Conservation (phyloP, 192 early-diverging fungal species). For the Umbelopsis vinacea region DNA sequence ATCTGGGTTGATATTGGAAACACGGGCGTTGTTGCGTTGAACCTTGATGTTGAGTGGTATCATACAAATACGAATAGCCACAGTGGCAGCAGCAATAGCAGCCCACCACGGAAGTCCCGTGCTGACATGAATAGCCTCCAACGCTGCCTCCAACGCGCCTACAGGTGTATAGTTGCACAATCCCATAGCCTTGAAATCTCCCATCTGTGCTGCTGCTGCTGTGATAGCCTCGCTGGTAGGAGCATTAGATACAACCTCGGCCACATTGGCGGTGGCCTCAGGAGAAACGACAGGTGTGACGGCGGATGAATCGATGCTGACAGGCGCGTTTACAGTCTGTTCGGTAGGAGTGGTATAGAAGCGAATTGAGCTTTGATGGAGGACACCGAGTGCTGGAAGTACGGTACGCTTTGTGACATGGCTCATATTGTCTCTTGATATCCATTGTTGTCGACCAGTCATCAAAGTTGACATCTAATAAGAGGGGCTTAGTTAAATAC, state of each 20-base stretch:
- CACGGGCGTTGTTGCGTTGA: slow-evolving; percentile 69
- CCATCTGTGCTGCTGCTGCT: slow-evolving; percentile 70
- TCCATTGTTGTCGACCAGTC: not conserved
- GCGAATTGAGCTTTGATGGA: slow-evolving; percentile 6
- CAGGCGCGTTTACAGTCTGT: not conserved
- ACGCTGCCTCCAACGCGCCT: slow-evolving; percentile 66
- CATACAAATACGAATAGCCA: slow-evolving; percentile 69
- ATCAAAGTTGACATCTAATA: slow-evolving; percentile 11
- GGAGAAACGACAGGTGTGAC: not conserved
- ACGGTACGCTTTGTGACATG: not conserved
- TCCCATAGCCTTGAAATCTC: slow-evolving; percentile 85
- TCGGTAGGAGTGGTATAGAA: slow-evolving; percentile 21
- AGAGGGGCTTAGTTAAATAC: not conserved
- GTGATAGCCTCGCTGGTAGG: slow-evolving; percentile 45
- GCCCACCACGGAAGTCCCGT: slow-evolving; percentile 94
- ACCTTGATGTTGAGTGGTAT: slow-evolving; percentile 76
- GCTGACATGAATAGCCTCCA: slow-evolving; percentile 82
- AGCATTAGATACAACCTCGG: slow-evolving; percentile 40
- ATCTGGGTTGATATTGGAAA: slow-evolving; percentile 76
- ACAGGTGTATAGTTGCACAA: slow-evolving; percentile 74
- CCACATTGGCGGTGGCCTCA: slow-evolving; percentile 17
- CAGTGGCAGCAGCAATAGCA: slow-evolving; percentile 74
- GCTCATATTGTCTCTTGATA: not conserved
- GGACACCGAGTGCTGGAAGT: not conserved
- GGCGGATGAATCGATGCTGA: not conserved